These are phyloP conservation scores for Sporisorium iseilematis-ciliati DNA, from an alignment of 1,284 basidiomycete species.

Conservation along the genomic window DNA sequence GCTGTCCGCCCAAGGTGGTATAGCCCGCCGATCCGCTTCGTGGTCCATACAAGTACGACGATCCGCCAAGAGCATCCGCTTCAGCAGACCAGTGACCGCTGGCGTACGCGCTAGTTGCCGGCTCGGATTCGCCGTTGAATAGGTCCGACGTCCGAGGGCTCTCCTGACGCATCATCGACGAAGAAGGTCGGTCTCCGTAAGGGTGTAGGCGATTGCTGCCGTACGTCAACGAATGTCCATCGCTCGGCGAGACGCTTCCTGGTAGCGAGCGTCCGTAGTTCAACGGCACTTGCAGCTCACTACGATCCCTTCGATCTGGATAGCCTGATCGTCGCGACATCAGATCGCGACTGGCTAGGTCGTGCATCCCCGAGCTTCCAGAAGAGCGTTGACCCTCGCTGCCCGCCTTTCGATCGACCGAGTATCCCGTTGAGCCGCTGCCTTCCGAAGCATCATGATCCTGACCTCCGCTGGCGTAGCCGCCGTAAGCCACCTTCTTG, in stretches of 20 bases:
- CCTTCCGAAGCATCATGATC: slow-evolving; percentile 14
- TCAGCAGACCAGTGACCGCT: slow-evolving; percentile 27
- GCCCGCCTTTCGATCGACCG: slow-evolving; percentile 13
- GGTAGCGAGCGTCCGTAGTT: slow-evolving; percentile 21
- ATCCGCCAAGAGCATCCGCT: slow-evolving; percentile 4
- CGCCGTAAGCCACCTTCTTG: slow-evolving; percentile 6
- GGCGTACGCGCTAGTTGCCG: slow-evolving; percentile 3
- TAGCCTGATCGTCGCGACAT: slow-evolving; percentile 14
- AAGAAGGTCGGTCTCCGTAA: slow-evolving; percentile 25
- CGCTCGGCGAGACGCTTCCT: slow-evolving; percentile 6
- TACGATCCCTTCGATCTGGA: slow-evolving; percentile 17
- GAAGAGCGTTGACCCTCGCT: slow-evolving; percentile 5
- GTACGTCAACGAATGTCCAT: slow-evolving; percentile 14
- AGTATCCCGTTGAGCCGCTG: slow-evolving; percentile 5
- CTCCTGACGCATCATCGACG: slow-evolving; percentile 18
- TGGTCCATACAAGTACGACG: slow-evolving; percentile 19
- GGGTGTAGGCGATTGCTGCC: slow-evolving; percentile 30
- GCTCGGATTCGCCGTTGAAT: slow-evolving; percentile 5
- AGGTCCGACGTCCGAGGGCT: slow-evolving; percentile 11
- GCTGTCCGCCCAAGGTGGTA: background rate
- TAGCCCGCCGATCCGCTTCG: slow-evolving; percentile 7
- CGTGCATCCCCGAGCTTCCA: slow-evolving; percentile 8
- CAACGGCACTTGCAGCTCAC: slow-evolving; percentile 2
- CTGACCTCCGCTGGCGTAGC: slow-evolving; percentile 15
- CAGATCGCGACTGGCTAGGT: slow-evolving; percentile 15